Conservation (phyloP, 2,329 filamentous ascomycete species). For the Lachnellula subtilissima region DNA sequence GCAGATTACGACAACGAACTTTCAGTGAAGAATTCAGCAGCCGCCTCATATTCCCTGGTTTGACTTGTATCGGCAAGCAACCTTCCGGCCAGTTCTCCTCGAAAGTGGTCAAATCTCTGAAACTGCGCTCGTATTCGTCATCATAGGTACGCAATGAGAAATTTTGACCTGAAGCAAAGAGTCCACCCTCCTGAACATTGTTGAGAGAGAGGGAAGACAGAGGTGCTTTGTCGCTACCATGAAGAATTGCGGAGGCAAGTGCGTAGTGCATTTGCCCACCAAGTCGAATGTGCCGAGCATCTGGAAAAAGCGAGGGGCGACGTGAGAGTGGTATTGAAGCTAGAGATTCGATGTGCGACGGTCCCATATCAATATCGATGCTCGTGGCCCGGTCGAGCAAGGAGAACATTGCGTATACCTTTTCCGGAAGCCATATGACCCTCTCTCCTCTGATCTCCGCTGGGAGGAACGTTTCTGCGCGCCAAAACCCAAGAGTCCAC, state of each 20-base stretch:
- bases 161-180: not conserved
- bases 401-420: not conserved
- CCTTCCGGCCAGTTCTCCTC: not conserved
- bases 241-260: not conserved
- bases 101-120: not conserved
- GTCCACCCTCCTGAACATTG: not conserved
- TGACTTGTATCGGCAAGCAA: not conserved
- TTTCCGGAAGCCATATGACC: not conserved
- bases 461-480: not conserved
- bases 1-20: not conserved
- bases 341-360: not conserved
- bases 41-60: not conserved
- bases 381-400: not conserved
- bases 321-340: not conserved
- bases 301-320: not conserved
- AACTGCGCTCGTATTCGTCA: not conserved
- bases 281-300: not conserved
- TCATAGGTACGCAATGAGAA: not conserved
- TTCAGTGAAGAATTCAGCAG: not conserved
- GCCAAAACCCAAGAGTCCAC: not conserved
- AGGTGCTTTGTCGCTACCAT: not conserved
- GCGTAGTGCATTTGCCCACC: conserved; percentile 1
- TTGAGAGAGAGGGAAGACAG: not conserved
- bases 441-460: not conserved
- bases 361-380: not conserved